Evolutionary conservation across 768 basidiomycete species (phyloP).

Genomic region (Cystofilobasidium bisporidii): DNA sequence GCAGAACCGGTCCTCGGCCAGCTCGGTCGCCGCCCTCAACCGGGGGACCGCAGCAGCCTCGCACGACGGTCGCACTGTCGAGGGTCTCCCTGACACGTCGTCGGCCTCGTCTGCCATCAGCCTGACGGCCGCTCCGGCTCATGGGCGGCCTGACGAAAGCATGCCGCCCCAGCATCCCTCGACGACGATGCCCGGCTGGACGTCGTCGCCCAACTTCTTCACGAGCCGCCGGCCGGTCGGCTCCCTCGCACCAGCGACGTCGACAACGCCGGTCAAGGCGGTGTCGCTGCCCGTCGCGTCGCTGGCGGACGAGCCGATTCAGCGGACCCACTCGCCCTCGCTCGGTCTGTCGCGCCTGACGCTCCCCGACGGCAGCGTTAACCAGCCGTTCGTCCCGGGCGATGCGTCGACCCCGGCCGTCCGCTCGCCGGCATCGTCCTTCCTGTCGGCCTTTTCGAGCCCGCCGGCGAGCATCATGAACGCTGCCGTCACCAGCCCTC

Average conservation of each 20-base stretch:
- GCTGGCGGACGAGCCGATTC: not conserved
- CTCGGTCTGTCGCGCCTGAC: not conserved
- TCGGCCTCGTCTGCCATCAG: too few species aligned
- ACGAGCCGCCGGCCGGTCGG: not conserved
- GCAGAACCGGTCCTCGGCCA: not conserved
- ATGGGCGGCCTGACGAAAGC: not conserved
- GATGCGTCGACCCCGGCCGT: not conserved
- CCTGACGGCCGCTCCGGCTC: not conserved
- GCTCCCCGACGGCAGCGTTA: not conserved
- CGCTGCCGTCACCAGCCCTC: not conserved
- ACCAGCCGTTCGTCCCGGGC: not conserved
- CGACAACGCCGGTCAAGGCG: too few species aligned
- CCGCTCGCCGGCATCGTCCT: constrained; percentile 24
- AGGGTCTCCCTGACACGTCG: not conserved
- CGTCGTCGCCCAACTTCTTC: constrained; percentile 6
- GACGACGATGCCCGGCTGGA: not conserved
- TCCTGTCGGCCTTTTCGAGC: constrained; percentile 26
- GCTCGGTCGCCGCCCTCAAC: too few species aligned
- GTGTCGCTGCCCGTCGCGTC: too few species aligned
- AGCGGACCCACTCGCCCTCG: not conserved
- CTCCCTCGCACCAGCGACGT: not conserved
- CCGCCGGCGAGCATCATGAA: constrained; percentile 9
- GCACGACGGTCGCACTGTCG: too few species aligned
- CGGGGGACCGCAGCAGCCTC: too few species aligned
- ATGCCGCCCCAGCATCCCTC: not conserved